phyloP scores from a whole-genome alignment of 2,329 filamentous ascomycete genomes.

The Aspergillus felis region DNA sequence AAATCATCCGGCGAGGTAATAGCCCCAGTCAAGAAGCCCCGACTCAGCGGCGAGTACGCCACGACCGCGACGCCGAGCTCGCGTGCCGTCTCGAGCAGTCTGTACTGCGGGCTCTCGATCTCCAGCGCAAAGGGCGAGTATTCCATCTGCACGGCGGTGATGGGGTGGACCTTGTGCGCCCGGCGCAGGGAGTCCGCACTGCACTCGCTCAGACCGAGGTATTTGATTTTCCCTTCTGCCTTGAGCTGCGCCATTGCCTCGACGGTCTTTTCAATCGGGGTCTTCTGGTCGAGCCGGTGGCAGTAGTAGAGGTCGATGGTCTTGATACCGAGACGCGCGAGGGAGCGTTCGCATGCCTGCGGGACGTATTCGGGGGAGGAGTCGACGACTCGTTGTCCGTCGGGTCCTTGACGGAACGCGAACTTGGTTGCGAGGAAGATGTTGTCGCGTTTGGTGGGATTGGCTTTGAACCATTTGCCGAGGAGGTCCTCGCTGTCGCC shows the following conservation, averaged over 20 bases:
- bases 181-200: constrained; percentile 48
- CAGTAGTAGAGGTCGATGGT: constrained; percentile 49
- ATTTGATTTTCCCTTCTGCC: constrained; percentile 51
- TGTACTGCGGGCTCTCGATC: constrained; percentile 39
- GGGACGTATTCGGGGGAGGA: constrained; percentile 42
- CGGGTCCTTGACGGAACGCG: constrained; percentile 24
- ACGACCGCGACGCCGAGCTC: constrained; percentile 40
- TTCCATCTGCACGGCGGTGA: constrained; percentile 53
- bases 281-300: constrained; percentile 41
- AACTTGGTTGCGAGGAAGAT: constrained; percentile 55
- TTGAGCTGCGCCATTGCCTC: constrained; percentile 43
- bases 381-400: constrained; percentile 22
- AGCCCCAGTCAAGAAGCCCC: constrained; percentile 43
- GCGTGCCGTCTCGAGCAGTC: constrained; percentile 23
- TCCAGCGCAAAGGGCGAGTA: constrained; percentile 49
- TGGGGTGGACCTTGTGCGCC: constrained; percentile 47
- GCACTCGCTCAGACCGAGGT: constrained; percentile 51
- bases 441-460: constrained; percentile 42
- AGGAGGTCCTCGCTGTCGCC: constrained; percentile 47
- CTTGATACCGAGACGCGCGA: constrained; percentile 40
- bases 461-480: constrained; percentile 45
- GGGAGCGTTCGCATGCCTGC: constrained; percentile 38
- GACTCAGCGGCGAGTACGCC: constrained; percentile 41
- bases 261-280: constrained; percentile 40
- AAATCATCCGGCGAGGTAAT: constrained; percentile 40